Conservation (phyloP, 2,329 filamentous ascomycete genomes). For the Emydomyces testavorans region DNA sequence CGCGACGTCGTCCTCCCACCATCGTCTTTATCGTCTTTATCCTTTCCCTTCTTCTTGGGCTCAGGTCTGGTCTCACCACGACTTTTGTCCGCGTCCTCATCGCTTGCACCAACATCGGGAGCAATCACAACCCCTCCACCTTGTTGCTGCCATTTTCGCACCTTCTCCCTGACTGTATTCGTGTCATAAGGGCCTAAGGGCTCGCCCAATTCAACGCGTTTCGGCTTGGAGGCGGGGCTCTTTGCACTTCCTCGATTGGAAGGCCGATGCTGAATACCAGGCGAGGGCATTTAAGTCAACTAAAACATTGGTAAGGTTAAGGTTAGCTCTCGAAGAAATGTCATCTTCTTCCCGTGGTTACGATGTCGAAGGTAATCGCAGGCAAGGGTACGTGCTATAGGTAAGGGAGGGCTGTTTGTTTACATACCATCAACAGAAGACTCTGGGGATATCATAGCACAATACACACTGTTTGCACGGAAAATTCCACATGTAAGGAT, state of each 20-base stretch:
- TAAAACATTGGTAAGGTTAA: not conserved
- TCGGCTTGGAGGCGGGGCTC: constrained; percentile 44
- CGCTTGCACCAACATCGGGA: constrained; percentile 49
- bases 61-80: constrained; percentile 13
- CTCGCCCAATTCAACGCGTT: constrained; percentile 37
- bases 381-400: not conserved
- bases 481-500: not conserved
- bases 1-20: not conserved
- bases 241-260: constrained; percentile 45
- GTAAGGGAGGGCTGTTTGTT: not conserved
- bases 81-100: constrained; percentile 35
- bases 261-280: constrained; percentile 30
- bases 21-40: constrained; percentile 16
- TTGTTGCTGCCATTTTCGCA: constrained; percentile 73
- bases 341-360: not conserved
- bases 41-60: constrained; percentile 20
- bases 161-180: constrained; percentile 62
- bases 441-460: not conserved
- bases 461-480: not conserved
- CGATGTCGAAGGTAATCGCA: not conserved
- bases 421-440: constrained; percentile 9
- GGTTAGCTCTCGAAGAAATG: not conserved
- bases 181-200: constrained; percentile 50
- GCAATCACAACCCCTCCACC: constrained; percentile 55
- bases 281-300: constrained; percentile 29